Evolutionary conservation across 768 basidiomycete species (phyloP), one percentile per base, ranked within the genome.

Genomic region (Leccinellum luteum): DNA sequence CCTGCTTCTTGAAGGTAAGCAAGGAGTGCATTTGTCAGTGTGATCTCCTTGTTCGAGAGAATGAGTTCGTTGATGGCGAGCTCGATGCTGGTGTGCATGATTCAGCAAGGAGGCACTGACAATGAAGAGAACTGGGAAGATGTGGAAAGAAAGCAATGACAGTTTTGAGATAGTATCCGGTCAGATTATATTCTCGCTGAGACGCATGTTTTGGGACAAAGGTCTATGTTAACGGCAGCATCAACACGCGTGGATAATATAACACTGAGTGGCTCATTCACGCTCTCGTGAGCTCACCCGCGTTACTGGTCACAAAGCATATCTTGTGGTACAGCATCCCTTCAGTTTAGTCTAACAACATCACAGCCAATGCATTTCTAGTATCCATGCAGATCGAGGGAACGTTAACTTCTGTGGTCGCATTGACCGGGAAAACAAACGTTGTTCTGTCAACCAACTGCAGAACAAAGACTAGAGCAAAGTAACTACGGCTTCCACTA

Each of bases 61-160:
- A 64, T 34, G 19, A 64, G 54, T 2, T 49, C 21, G 21, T 55
- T 52, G 52, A 62, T 49, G 35, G 60, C 60, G 41, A 38, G 54
- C 21, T 59, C 57, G 19, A 65, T 58, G 51, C 52, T 64, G 31
- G 63, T 55, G 23, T 49, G 54, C 62, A 63, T 63, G 35, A 41
- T 52, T 43, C 41, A 14, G 23, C 45, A 17, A 47, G 21, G 27
- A 19, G 41, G 25, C 21, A 27, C 8, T 48, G n/a, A n/a, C 5
- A 43, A 38, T 35, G 21, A 14, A 35, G 31, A 43, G 14, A 19
- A 17, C 9, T 32, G 25, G 30, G 38, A 41, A 41, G n/a, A 41
- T 41, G n/a, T 41, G 38, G 31, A 32, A 14, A 13, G 32, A 13
- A 14, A 32, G 6, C 17, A 19, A 44, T 38, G 21, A 17, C 23